Conservation (phyloP, 1,139 yeast genomes). For the Debaryomycetaceae sp. region DNA sequence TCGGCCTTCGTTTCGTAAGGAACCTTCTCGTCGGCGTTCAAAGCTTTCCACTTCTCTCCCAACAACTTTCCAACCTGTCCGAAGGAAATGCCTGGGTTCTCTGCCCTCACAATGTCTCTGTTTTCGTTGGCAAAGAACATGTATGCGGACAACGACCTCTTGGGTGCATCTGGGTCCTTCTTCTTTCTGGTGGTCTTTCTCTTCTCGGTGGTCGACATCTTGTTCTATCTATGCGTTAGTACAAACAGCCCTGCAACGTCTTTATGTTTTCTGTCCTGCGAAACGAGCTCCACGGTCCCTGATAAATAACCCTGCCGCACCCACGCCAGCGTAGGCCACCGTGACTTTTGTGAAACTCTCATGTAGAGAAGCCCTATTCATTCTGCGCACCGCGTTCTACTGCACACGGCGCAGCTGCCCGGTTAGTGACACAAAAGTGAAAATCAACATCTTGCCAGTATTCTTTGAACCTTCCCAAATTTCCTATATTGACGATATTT, state of each 20-base stretch:
- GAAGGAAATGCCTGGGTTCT: conserved; percentile 89
- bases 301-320: no score
- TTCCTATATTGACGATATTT: background rate
- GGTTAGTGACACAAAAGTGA: background rate
- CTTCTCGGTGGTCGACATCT: conserved; percentile 34
- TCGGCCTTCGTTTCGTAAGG: conserved; percentile 94
- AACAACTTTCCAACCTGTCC: conserved; percentile 90
- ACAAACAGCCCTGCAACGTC: background rate
- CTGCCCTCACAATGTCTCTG: conserved; percentile 92
- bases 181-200: conserved; percentile 49
- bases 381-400: background rate
- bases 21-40: conserved; percentile 71
- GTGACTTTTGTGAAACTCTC: background rate
- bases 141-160: conserved; percentile 96
- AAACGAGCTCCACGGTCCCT: no score
- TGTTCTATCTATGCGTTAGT: conserved; percentile 3
- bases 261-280: no score
- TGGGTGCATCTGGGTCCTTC: conserved; percentile 97
- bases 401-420: background rate
- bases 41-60: conserved; percentile 96
- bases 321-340: background rate
- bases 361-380: background rate
- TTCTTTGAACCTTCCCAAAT: background rate
- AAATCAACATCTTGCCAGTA: background rate
- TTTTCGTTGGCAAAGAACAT: conserved; percentile 98